Evolutionary conservation across 1,284 basidiomycete species (phyloP).

Genomic region (Sanguinoderma infundibulare): DNA sequence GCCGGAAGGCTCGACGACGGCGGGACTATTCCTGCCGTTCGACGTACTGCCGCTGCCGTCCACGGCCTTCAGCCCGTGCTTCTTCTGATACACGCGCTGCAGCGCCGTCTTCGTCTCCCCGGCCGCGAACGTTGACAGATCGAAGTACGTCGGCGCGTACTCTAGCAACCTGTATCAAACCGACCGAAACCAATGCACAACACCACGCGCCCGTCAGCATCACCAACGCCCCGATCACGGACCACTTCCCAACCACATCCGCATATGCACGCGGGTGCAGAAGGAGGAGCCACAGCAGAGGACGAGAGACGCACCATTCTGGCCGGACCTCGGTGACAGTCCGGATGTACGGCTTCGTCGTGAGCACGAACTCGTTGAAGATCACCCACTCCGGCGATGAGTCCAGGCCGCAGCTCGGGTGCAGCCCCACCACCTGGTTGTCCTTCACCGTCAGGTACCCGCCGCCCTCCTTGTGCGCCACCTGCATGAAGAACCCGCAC

Average conservation of each 20-base stretch:
- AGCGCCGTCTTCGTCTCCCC: slow-evolving; percentile 79
- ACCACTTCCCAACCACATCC: not conserved
- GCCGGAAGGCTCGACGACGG: slow-evolving; percentile 4
- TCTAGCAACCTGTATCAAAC: slow-evolving; percentile 74
- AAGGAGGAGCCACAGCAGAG: not conserved
- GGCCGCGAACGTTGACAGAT: slow-evolving; percentile 66
- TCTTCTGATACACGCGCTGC: slow-evolving; percentile 49
- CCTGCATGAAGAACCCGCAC: slow-evolving; percentile 98
- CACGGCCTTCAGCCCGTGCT: slow-evolving; percentile 40
- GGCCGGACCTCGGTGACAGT: slow-evolving; percentile 89
- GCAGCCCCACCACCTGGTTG: slow-evolving; percentile 90
- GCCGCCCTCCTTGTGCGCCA: slow-evolving; percentile 94
- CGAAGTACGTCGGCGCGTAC: slow-evolving; percentile 81
- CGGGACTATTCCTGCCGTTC: slow-evolving; percentile 15
- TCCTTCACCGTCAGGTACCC: slow-evolving; percentile 92
- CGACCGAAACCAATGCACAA: not conserved
- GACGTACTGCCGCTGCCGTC: slow-evolving; percentile 8
- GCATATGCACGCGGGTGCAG: not conserved
- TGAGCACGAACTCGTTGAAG: slow-evolving; percentile 98
- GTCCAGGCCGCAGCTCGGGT: slow-evolving; percentile 93
- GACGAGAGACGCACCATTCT: slow-evolving; percentile 72
- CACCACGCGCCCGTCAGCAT: not conserved
- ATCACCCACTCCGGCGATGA: slow-evolving; percentile 96
- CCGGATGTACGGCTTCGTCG: slow-evolving; percentile 88
- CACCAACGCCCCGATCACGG: not conserved